Percentiles rank a stretch among this genome's conserved stretches.
phyloP scores from a whole-genome alignment of 2,329 filamentous ascomycete genomes.

The Niveomyces coronatus region DNA sequence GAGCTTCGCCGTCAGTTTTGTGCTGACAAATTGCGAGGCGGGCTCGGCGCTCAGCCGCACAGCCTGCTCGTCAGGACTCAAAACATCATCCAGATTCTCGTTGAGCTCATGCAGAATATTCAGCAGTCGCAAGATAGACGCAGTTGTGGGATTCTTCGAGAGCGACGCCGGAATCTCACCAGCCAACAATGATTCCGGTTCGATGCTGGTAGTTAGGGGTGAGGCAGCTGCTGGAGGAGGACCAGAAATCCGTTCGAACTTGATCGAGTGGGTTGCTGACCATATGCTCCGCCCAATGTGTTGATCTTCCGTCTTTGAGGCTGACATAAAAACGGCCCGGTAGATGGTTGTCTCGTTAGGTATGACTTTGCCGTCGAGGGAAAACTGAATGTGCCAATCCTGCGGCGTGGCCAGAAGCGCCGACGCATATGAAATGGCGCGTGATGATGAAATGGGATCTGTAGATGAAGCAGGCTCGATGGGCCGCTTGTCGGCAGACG shows the following conservation, averaged over 20 bases:
- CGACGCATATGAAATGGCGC: conserved; percentile 72
- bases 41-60: conserved; percentile 70
- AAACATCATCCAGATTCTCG: conserved; percentile 81
- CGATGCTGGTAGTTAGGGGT: conserved; percentile 43
- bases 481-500: conserved; percentile 38
- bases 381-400: conserved; percentile 98
- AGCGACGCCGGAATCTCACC: conserved; percentile 67
- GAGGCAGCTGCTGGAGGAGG: conserved; percentile 66
- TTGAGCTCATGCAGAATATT: conserved; percentile 90
- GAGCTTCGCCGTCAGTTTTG: conserved; percentile 93
- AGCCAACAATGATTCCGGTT: conserved; percentile 39
- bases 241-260: conserved; percentile 77
- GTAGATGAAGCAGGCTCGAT: conserved; percentile 36
- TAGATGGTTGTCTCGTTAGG: conserved; percentile 93
- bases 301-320: conserved; percentile 47
- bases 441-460: conserved; percentile 45
- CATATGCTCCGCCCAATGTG: conserved; percentile 64
- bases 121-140: conserved; percentile 77
- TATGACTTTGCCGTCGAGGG: conserved; percentile 71
- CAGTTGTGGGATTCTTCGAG: conserved; percentile 71
- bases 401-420: conserved; percentile 72
- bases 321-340: conserved; percentile 69
- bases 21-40: conserved; percentile 91
- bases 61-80: conserved; percentile 59
- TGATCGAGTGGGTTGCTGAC: conserved; percentile 84